Evolutionary conservation across 1,284 basidiomycete species (phyloP).

Genomic region (Sanghuangporus baumii): DNA sequence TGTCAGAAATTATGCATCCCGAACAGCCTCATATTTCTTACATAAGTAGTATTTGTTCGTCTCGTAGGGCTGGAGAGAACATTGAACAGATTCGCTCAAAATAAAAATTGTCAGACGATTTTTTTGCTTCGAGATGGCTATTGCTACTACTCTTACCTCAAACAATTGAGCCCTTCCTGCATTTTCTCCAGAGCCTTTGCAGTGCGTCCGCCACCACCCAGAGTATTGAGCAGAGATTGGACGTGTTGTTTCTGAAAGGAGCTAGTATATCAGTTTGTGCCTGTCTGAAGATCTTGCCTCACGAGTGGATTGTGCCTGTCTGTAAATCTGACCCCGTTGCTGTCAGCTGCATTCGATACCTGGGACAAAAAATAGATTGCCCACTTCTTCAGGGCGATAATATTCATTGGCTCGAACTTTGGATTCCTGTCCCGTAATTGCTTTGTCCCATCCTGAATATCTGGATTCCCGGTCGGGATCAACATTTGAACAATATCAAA

Average conservation of each 20-base stretch:
- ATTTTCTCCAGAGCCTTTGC: slow-evolving; percentile 6
- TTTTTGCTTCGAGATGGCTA: no score
- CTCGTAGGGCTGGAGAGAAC: no score
- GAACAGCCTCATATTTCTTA: no score
- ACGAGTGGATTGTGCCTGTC: background rate
- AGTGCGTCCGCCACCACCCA: slow-evolving; percentile 1
- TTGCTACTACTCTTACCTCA: background rate
- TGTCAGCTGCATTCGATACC: background rate
- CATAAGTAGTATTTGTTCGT: no score
- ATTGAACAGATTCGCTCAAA: background rate
- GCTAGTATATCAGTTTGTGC: background rate
- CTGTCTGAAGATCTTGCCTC: background rate
- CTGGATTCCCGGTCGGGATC: no score
- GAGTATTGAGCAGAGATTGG: background rate
- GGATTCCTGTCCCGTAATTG: no score
- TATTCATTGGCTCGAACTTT: background rate
- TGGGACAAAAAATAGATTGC: background rate
- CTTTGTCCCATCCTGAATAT: no score
- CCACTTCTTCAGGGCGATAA: background rate
- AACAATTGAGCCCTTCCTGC: background rate
- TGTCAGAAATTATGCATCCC: no score
- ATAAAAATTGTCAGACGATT: no score
- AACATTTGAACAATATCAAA: no score
- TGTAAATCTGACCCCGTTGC: background rate
- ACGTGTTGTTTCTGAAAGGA: background rate